phyloP scores from a whole-genome alignment of 345 rosid genomes.

The Sonneratia alba region DNA sequence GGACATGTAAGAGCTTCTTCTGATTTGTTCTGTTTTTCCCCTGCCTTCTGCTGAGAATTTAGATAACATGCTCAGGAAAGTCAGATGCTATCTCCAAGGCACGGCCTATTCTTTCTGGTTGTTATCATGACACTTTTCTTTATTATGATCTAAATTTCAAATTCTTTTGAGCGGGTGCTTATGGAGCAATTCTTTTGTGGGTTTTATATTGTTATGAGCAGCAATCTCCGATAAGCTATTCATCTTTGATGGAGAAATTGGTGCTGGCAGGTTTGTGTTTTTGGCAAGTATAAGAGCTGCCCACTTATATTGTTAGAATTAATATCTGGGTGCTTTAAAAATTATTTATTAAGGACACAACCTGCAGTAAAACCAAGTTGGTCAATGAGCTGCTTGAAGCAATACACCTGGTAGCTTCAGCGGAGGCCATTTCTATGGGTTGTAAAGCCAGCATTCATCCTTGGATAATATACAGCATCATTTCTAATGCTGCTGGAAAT shows the following conservation, averaged over 20 bases:
- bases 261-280: conserved; percentile 65
- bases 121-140: conserved; percentile 11
- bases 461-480: conserved; percentile 83
- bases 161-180: neutral
- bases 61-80: conserved; percentile 76
- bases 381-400: conserved; percentile 81
- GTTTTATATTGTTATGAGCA: conserved; percentile 22
- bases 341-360: neutral
- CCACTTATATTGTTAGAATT: neutral
- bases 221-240: conserved; percentile 71
- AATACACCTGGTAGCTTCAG: conserved; percentile 76
- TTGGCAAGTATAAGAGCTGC: neutral
- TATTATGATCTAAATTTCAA: conserved; percentile 1
- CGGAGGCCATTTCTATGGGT: conserved; percentile 83
- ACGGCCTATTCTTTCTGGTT: conserved; percentile 72
- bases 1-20: neutral
- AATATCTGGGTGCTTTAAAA: neutral
- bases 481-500: conserved; percentile 96
- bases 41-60: conserved; percentile 4
- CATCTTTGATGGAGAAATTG: conserved; percentile 64
- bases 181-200: neutral
- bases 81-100: conserved; percentile 66
- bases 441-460: conserved; percentile 72
- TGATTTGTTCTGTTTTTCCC: neutral
- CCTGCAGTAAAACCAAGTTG: conserved; percentile 63